Evolutionary conservation across 768 basidiomycete species (phyloP).

Genomic region (Tricholoma bakamatsutake): DNA sequence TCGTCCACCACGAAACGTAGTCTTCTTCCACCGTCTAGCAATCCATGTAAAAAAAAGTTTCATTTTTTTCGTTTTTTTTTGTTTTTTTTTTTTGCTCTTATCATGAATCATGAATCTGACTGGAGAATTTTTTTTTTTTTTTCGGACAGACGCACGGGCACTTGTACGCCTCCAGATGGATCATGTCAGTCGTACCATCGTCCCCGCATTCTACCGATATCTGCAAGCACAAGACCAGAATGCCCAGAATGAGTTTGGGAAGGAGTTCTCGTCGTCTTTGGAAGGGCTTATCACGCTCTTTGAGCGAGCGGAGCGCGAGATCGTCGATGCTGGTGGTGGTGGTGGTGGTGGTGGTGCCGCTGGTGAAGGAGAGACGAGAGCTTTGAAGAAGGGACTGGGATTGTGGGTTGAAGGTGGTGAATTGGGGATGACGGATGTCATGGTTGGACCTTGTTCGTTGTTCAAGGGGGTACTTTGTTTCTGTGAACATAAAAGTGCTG

Average conservation of each 20-base stretch:
- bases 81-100: not conserved
- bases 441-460: conserved; percentile 63
- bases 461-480: too few relatives aligned
- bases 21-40: conserved; percentile 49
- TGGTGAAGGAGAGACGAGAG: conserved; percentile 35
- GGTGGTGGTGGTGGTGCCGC: conserved; percentile 32
- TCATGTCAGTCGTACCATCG: conserved; percentile 54
- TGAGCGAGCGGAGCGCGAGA: conserved; percentile 47
- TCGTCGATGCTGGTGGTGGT: conserved; percentile 35
- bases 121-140: too few relatives aligned
- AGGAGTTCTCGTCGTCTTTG: conserved; percentile 49
- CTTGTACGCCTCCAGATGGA: conserved; percentile 65
- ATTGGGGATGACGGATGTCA: conserved; percentile 59
- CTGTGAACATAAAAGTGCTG: not conserved
- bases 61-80: too few relatives aligned
- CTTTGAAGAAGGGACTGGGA: conserved; percentile 40
- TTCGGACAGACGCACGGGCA: conserved; percentile 66
- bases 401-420: conserved; percentile 54
- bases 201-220: conserved; percentile 71
- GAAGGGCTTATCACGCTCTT: conserved; percentile 47
- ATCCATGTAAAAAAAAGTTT: conserved; percentile 68
- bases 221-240: conserved; percentile 60
- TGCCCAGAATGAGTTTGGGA: conserved; percentile 45
- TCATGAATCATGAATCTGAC: not conserved
- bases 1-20: conserved; percentile 39